Evolutionary conservation across 768 basidiomycete genomes (phyloP), one percentile per base, ranked within the genome.

Genomic region (Xerocomus brunneocitrinus): DNA sequence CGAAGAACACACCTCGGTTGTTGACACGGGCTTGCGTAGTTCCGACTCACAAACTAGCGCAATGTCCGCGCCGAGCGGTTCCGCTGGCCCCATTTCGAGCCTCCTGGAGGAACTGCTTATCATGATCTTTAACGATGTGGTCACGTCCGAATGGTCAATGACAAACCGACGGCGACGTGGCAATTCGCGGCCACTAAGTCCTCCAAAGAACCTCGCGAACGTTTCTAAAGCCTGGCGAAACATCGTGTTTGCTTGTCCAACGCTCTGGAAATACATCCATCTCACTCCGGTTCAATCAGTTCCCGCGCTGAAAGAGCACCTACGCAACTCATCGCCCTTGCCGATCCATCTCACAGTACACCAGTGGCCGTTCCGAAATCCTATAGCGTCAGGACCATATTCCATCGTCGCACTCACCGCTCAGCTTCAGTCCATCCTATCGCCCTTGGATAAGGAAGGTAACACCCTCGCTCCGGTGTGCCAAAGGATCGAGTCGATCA

Each of bases 41-140:
- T 32, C 42, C 22, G 28, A 6, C 4, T 19, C 49, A 13, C 28
- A 14, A 10, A 43, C 34, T 3, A 42, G 12, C 27, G 19, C 27
- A n/a, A 30, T 8, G 10, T 36, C 38, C 25, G n/a, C 31, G 7
- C 28, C 19, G 28, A 30, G 51, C 34, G 50, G 30, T 8, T 6
- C 6, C 28, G 28, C 49, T 40, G 32, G 59, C 32, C 56, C 49
- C 38, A 53, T 61, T 36, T 49, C 42, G 10, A 19, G 6, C 9
- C 53, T 63, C 36, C 10, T 62, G 1, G 62, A 62, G 36, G 62
- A 63, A 38, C 44, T 63, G n/a, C 60, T 63, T 24, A 6, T 62
- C 32, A 55, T 63, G n/a, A 52, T 63, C 43, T 53, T 65, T 47
- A 53, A 59, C 30, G 53, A 56, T 8, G 55, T 65, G 28, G 38